Conservation (phyloP, 106 monocot genomes). For the Dendrobium catenatum region DNA sequence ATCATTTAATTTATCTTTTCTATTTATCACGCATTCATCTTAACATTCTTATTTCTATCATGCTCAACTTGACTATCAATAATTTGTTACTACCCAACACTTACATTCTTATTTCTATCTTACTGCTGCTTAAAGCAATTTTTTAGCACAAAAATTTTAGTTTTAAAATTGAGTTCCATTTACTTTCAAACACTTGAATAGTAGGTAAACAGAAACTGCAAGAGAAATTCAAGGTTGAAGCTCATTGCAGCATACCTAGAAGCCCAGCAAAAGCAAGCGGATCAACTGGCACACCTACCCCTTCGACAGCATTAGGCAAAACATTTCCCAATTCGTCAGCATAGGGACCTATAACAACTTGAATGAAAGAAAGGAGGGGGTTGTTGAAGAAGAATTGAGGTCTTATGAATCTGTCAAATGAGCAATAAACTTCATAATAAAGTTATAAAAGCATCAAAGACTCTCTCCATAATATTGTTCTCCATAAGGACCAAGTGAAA, state of each 20-base stretch:
- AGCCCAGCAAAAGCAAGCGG: constrained; percentile 95
- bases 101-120: too few species aligned
- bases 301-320: constrained; percentile 84
- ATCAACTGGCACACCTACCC: constrained; percentile 88
- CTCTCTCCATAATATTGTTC: neutral
- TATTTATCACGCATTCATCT: too few species aligned
- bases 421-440: neutral
- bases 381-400: constrained; percentile 94
- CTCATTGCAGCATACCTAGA: constrained; percentile 31
- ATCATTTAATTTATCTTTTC: too few species aligned
- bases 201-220: neutral
- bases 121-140: too few species aligned
- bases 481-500: neutral
- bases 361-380: constrained; percentile 77
- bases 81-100: too few species aligned
- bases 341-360: constrained; percentile 71
- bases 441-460: neutral
- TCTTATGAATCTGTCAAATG: constrained; percentile 63
- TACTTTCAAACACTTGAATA: neutral
- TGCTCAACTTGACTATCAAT: too few species aligned
- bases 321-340: constrained; percentile 88
- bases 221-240: neutral
- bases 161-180: too few species aligned
- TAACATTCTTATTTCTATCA: too few species aligned
- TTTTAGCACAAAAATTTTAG: too few species aligned